A percentile compares a stretch with the other conserved stretches of the same genome.
These are phyloP conservation scores for Entomortierella lignicola DNA, from an alignment of 192 early-diverging fungal species.

Conservation along the genomic window DNA sequence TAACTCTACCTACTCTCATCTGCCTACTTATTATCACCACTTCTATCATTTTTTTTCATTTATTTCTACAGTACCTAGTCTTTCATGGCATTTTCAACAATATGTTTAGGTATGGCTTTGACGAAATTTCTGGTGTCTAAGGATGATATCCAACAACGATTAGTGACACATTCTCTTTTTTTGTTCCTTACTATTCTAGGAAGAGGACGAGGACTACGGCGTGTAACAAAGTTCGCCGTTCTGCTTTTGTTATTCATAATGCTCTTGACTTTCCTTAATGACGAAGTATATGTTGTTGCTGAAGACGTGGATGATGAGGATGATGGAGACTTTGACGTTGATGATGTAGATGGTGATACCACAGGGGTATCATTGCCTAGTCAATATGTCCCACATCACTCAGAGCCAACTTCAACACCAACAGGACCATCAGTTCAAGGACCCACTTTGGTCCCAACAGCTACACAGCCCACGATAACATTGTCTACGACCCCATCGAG, in stretches of 20 bases:
- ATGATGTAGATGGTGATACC: conserved; percentile 11
- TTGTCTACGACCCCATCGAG: conserved; percentile 11
- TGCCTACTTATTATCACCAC: too few species aligned
- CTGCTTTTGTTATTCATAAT: conserved; percentile 19
- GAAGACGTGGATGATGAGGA: conserved; percentile 9
- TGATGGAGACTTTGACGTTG: conserved; percentile 7
- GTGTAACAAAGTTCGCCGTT: background rate
- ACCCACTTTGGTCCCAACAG: background rate
- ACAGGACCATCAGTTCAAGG: background rate
- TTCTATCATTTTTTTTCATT: too few species aligned
- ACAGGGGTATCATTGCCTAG: background rate
- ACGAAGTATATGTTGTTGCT: background rate
- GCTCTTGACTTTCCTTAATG: conserved; percentile 7
- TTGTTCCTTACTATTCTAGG: too few species aligned
- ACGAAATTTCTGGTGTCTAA: too few species aligned
- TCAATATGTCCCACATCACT: too few species aligned
- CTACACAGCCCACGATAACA: conserved; percentile 1
- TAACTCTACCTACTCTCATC: too few species aligned
- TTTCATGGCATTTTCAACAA: too few species aligned
- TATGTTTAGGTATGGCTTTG: too few species aligned
- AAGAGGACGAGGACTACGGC: conserved; percentile 16
- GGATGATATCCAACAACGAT: too few species aligned
- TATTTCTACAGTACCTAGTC: too few species aligned
- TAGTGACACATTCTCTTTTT: too few species aligned
- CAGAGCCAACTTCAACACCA: background rate